Percentiles rank a stretch among this genome's conserved stretches.
phyloP scores from a whole-genome alignment of 2,329 filamentous ascomycete species.

The Capronia coronata region DNA sequence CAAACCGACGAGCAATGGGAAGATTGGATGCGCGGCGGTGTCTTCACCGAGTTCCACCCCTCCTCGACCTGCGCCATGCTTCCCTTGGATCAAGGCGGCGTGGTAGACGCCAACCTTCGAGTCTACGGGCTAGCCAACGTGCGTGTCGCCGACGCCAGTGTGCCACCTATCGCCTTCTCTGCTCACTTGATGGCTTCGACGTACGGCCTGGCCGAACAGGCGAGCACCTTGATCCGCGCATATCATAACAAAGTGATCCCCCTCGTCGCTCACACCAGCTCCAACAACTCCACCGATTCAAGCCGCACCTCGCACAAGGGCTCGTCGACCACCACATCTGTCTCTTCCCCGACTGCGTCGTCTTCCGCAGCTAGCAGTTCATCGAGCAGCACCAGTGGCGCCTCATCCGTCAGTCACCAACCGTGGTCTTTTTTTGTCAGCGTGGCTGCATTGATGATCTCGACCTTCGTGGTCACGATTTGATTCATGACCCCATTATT shows the following conservation, averaged over 20 bases:
- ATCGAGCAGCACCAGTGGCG: not conserved
- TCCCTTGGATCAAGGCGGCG: slow-evolving; percentile 38
- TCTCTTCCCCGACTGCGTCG: not conserved
- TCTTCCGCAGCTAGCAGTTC: not conserved
- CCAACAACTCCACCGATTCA: not conserved
- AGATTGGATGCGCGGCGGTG: slow-evolving; percentile 18
- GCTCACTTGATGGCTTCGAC: slow-evolving; percentile 35
- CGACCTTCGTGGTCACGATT: not conserved
- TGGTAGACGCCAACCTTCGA: slow-evolving; percentile 39
- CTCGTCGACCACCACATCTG: not conserved
- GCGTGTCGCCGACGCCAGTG: slow-evolving; percentile 35
- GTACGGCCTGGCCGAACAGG: slow-evolving; percentile 33
- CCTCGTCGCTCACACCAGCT: not conserved
- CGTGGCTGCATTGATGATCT: not conserved
- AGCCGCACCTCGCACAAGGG: not conserved
- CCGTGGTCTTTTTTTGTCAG: not conserved
- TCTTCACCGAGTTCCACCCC: slow-evolving; percentile 25
- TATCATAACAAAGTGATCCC: slow-evolving; percentile 22
- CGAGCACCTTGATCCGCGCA: slow-evolving; percentile 29
- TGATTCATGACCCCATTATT: not conserved
- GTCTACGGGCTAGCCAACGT: slow-evolving; percentile 39
- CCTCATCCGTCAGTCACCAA: not conserved
- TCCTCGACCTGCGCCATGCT: slow-evolving; percentile 42
- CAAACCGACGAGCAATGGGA: slow-evolving; percentile 31
- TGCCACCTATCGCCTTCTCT: slow-evolving; percentile 33